Evolutionary conservation across 106 monocot species (phyloP).

Genomic region (Phalaenopsis aphrodite): DNA sequence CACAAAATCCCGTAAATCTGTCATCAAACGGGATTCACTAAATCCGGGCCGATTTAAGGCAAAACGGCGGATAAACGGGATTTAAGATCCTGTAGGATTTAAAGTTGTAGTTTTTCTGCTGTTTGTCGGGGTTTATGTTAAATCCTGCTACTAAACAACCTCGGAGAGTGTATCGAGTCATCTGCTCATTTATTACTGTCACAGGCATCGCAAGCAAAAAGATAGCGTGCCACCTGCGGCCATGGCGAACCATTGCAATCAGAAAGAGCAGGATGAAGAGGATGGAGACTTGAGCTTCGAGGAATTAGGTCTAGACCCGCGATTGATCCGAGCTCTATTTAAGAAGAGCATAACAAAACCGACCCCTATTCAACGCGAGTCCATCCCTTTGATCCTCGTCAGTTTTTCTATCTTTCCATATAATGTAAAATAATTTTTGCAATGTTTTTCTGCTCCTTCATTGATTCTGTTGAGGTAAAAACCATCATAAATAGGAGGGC

Average conservation of each 20-base stretch:
- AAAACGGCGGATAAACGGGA: too few relatives aligned
- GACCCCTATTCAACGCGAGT: constrained; percentile 59
- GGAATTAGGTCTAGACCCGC: constrained; percentile 62
- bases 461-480: background rate
- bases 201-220: background rate
- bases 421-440: background rate
- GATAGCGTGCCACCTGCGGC: background rate
- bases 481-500: constrained; percentile 42
- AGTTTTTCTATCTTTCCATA: background rate
- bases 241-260: constrained; percentile 2
- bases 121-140: too few relatives aligned
- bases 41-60: too few relatives aligned
- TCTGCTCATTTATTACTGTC: too few relatives aligned
- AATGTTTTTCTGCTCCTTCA: constrained; percentile 4
- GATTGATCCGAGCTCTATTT: constrained; percentile 54
- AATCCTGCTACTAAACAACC: too few relatives aligned
- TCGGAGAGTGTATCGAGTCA: too few relatives aligned
- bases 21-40: too few relatives aligned
- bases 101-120: too few relatives aligned
- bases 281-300: constrained; percentile 53
- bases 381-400: constrained; percentile 75
- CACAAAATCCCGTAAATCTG: too few relatives aligned
- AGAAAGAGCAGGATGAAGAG: constrained; percentile 16
- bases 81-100: too few relatives aligned
- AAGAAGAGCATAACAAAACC: constrained; percentile 59